These are phyloP conservation scores for Hypholoma sublateritium DNA, from an alignment of 768 basidiomycete species.

Conservation along the genomic window DNA sequence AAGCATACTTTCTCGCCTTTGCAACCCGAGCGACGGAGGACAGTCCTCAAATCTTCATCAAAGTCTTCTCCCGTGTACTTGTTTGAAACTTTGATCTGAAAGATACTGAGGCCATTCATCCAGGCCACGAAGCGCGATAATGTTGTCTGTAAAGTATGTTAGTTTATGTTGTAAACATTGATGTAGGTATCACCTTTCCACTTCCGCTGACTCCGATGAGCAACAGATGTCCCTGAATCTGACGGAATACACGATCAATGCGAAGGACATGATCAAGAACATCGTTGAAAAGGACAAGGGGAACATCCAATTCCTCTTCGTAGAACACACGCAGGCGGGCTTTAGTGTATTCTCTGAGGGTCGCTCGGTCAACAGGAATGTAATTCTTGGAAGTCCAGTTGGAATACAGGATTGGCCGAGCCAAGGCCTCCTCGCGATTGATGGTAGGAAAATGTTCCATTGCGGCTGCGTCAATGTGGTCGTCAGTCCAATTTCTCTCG, in stretches of 20 bases:
- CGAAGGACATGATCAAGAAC: slow-evolving; percentile 97
- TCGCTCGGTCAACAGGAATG: slow-evolving; percentile 91
- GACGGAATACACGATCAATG: slow-evolving; percentile 98
- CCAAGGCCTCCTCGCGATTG: slow-evolving; percentile 81
- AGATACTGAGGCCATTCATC: slow-evolving; percentile 99
- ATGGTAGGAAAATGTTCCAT: slow-evolving; percentile 93
- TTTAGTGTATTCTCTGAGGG: slow-evolving; percentile 93
- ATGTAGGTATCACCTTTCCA: slow-evolving; percentile 73
- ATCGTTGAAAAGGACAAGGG: slow-evolving; percentile 97
- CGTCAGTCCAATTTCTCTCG: slow-evolving; percentile 94
- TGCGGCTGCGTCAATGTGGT: slow-evolving; percentile 81
- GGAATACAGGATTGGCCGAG: slow-evolving; percentile 92
- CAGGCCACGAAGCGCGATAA: slow-evolving; percentile 98
- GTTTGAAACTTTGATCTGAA: slow-evolving; percentile 99
- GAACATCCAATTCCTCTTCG: slow-evolving; percentile 97
- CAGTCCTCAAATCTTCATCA: slow-evolving; percentile 94
- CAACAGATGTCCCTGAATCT: slow-evolving; percentile 94
- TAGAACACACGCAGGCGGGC: slow-evolving; percentile 97
- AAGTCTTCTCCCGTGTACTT: slow-evolving; percentile 99
- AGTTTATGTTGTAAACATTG: neutral
- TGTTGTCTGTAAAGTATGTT: slow-evolving; percentile 69
- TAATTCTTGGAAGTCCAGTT: slow-evolving; percentile 99
- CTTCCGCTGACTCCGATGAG: slow-evolving; percentile 98
- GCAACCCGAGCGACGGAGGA: slow-evolving; percentile 93
- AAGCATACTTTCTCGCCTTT: slow-evolving; percentile 99